Conservation (phyloP, 768 basidiomycete genomes). For the Candolleomyces efflorescens region DNA sequence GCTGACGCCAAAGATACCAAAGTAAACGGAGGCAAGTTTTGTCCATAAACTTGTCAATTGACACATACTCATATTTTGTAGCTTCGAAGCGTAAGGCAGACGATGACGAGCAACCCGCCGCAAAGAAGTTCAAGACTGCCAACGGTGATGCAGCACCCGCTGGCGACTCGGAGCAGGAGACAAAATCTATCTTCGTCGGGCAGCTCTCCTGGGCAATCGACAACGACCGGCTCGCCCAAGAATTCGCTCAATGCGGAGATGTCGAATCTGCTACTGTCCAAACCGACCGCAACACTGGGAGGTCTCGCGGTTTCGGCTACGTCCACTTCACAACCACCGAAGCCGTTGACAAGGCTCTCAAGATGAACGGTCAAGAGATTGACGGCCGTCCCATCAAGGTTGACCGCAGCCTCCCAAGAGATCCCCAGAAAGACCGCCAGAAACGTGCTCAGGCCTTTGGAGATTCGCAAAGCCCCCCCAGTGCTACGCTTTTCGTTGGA, state of each 20-base stretch:
- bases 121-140: constrained; percentile 81
- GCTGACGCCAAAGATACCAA: constrained; percentile 30
- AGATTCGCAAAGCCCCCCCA: constrained; percentile 62
- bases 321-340: constrained; percentile 69
- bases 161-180: constrained; percentile 33
- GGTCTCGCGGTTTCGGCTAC: constrained; percentile 82
- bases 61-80: constrained; percentile 12
- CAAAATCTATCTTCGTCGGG: constrained; percentile 85
- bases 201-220: constrained; percentile 95
- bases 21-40: constrained; percentile 29
- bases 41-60: constrained; percentile 1
- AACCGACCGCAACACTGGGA: constrained; percentile 76
- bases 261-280: constrained; percentile 87
- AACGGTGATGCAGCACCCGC: constrained; percentile 49
- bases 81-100: constrained; percentile 80
- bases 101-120: constrained; percentile 48
- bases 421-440: constrained; percentile 53
- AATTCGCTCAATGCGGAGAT: constrained; percentile 88
- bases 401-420: constrained; percentile 67
- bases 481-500: constrained; percentile 82
- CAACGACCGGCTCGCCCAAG: constrained; percentile 89
- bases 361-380: constrained; percentile 81
- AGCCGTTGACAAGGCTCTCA: constrained; percentile 78
- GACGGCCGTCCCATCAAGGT: constrained; percentile 88
- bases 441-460: constrained; percentile 75